Conservation (phyloP, 192 early-diverging fungal species). For the Borealophlyctis nickersoniae region DNA sequence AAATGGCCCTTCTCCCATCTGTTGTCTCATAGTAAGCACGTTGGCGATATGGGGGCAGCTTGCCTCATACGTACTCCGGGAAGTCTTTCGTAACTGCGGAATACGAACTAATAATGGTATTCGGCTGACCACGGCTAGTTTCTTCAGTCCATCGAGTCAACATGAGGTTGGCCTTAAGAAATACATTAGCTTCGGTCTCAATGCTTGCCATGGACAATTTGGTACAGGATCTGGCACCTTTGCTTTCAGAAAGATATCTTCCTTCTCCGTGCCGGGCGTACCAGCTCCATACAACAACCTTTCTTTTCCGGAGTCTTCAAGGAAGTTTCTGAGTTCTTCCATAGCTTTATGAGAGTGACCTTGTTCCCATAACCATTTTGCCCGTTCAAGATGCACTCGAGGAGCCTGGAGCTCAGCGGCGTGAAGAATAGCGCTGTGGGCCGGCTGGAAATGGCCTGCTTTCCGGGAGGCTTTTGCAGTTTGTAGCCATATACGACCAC, state of each 20-base stretch:
- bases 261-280: too few species aligned
- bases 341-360: slow-evolving; percentile 53
- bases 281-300: too few species aligned
- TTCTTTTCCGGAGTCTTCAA: too few species aligned
- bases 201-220: too few species aligned
- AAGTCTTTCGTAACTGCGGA: slow-evolving; percentile 22
- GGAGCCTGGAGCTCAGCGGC: slow-evolving; percentile 42
- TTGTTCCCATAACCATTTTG: slow-evolving; percentile 58
- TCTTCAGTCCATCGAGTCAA: slow-evolving; percentile 58
- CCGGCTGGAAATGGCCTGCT: slow-evolving; percentile 52
- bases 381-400: slow-evolving; percentile 48
- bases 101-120: slow-evolving; percentile 44
- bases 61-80: slow-evolving; percentile 28
- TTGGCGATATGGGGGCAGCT: background rate
- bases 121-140: slow-evolving; percentile 35
- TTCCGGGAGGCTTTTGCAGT: slow-evolving; percentile 58
- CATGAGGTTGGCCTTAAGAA: slow-evolving; percentile 47
- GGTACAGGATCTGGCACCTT: too few species aligned
- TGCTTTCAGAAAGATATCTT: too few species aligned
- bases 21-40: too few species aligned
- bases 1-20: slow-evolving; percentile 71
- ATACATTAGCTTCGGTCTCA: background rate
- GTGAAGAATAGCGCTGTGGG: slow-evolving; percentile 57
- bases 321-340: slow-evolving; percentile 48
- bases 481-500: slow-evolving; percentile 64